phyloP scores from a whole-genome alignment of 257 asterid genomes.

The Ehretia macrophylla region DNA sequence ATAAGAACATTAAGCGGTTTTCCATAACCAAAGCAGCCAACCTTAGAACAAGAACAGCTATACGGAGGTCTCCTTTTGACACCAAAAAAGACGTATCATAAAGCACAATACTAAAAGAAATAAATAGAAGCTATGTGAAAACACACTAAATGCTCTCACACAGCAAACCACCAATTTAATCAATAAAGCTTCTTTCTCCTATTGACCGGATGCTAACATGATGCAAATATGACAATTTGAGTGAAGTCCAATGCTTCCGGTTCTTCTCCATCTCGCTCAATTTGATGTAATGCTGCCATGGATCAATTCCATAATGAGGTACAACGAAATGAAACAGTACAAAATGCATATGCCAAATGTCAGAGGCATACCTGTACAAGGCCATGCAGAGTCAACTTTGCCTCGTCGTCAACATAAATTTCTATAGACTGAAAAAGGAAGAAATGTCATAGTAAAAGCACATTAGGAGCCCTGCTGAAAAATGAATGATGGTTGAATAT shows the following conservation, averaged over 20 bases:
- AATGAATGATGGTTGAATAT: slow-evolving; percentile 50
- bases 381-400: slow-evolving; percentile 95
- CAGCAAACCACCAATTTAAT: no score
- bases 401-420: slow-evolving; percentile 94
- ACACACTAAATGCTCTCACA: no score
- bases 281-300: slow-evolving; percentile 87
- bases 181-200: no score
- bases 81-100: no score
- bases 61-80: no score
- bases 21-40: no score
- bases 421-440: slow-evolving; percentile 94
- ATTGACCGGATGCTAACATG: no score
- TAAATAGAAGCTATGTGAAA: no score
- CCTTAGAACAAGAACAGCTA: no score
- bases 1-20: no score
- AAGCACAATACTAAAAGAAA: no score
- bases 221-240: slow-evolving; percentile 88
- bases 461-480: slow-evolving; percentile 70
- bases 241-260: slow-evolving; percentile 87
- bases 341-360: not conserved
- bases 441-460: slow-evolving; percentile 76
- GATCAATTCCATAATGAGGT: slow-evolving; percentile 8
- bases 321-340: not conserved
- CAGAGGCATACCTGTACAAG: slow-evolving; percentile 52
- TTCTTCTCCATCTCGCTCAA: slow-evolving; percentile 85